Evolutionary conservation across 2,329 filamentous ascomycete species (phyloP).

Genomic region (Aspergillus novoparasiticus): DNA sequence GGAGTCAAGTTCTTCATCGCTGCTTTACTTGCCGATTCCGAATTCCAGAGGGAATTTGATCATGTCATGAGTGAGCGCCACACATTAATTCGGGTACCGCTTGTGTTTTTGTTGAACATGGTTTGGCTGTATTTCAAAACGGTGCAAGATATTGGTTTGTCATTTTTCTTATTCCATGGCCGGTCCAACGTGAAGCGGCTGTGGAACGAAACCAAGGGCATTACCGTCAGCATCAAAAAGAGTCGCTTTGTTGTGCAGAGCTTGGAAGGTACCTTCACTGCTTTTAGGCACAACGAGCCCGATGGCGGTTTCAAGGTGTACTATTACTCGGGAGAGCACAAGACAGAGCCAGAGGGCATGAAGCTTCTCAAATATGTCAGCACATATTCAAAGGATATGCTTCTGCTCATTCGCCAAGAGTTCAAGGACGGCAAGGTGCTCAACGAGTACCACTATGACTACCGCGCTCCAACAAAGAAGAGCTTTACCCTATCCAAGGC

Average conservation of each 20-base stretch:
- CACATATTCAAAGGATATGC: constrained; percentile 51
- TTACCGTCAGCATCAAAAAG: constrained; percentile 51
- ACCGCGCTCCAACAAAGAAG: constrained; percentile 30
- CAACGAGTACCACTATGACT: constrained; percentile 56
- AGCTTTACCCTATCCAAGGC: constrained; percentile 28
- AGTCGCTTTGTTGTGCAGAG: constrained; percentile 51
- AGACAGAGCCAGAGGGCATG: constrained; percentile 48
- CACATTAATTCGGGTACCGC: constrained; percentile 38
- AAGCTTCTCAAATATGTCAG: constrained; percentile 49
- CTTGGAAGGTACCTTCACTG: constrained; percentile 52
- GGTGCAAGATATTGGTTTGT: constrained; percentile 48
- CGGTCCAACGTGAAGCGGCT: constrained; percentile 51
- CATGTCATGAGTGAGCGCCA: constrained; percentile 45
- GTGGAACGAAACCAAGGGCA: constrained; percentile 53
- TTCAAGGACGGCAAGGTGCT: constrained; percentile 45
- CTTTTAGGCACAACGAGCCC: constrained; percentile 47
- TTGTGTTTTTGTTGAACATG: constrained; percentile 46
- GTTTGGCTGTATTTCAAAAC: constrained; percentile 53
- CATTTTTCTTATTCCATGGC: constrained; percentile 53
- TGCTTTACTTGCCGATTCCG: constrained; percentile 54
- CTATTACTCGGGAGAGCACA: constrained; percentile 43
- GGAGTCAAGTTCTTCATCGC: constrained; percentile 54
- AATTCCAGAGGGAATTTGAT: constrained; percentile 55
- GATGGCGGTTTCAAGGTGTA: constrained; percentile 45
- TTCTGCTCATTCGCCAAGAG: constrained; percentile 49